Conservation (phyloP, 768 basidiomycete species). For the Lentinus brumalis region DNA sequence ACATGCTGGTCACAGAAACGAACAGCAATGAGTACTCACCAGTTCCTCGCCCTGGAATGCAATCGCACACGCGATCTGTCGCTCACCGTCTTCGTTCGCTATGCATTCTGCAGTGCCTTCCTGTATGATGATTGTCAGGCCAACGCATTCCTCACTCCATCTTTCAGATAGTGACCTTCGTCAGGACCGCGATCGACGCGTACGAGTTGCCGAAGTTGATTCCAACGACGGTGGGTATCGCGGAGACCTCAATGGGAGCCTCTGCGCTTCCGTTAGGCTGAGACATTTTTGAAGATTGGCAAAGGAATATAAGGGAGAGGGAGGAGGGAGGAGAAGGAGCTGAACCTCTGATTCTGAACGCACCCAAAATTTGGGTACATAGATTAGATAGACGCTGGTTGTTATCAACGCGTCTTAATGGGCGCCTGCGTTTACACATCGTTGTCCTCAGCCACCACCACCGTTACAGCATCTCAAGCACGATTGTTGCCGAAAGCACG, state of each 20-base stretch:
- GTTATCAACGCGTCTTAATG: slow-evolving; percentile 3
- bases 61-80: slow-evolving; percentile 94
- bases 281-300: slow-evolving; percentile 30
- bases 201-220: slow-evolving; percentile 97
- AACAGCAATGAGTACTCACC: slow-evolving; percentile 49
- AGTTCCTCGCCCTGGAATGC: slow-evolving; percentile 91
- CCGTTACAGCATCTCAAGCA: neutral
- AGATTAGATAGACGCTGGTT: slow-evolving; percentile 13
- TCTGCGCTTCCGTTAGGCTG: slow-evolving; percentile 56
- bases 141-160: neutral
- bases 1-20: slow-evolving; percentile 1
- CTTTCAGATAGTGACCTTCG: slow-evolving; percentile 61
- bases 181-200: slow-evolving; percentile 93
- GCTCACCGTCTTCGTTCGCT: slow-evolving; percentile 97
- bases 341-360: neutral
- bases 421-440: neutral
- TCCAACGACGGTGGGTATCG: slow-evolving; percentile 70
- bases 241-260: slow-evolving; percentile 37
- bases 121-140: slow-evolving; percentile 39
- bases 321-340: neutral
- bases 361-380: slow-evolving; percentile 5
- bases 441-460: neutral
- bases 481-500: neutral
- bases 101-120: slow-evolving; percentile 93
- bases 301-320: neutral